Evolutionary conservation across 2,329 filamentous ascomycete species (phyloP).

Genomic region (Pseudogymnoascus sp.): DNA sequence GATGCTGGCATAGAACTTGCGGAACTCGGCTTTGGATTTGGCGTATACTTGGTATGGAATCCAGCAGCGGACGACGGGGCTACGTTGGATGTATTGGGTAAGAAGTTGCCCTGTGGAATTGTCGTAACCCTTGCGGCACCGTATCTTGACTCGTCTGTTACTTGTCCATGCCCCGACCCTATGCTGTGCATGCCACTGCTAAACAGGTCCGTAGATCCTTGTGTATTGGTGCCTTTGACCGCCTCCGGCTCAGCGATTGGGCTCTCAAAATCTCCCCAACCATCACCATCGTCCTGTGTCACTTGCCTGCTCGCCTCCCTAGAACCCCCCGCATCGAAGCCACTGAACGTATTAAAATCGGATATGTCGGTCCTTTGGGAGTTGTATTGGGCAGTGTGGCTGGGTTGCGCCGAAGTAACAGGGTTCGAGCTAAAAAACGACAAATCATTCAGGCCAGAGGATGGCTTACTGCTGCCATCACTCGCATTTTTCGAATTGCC

Average conservation of each 20-base stretch:
- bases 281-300: neutral
- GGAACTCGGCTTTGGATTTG: neutral
- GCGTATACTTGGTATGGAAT: neutral
- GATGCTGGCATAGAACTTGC: neutral
- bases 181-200: neutral
- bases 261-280: slow-evolving; percentile 13
- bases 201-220: neutral
- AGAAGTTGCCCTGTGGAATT: neutral
- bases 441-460: slow-evolving; percentile 5
- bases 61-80: neutral
- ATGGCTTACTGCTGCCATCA: slow-evolving; percentile 4
- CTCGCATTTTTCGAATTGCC: slow-evolving; percentile 13
- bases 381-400: neutral
- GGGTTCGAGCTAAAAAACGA: neutral
- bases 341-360: neutral
- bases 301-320: neutral
- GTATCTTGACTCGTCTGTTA: neutral
- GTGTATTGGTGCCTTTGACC: slow-evolving; percentile 1
- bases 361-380: neutral
- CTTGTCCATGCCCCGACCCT: neutral
- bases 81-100: neutral
- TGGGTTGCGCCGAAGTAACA: neutral
- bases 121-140: neutral
- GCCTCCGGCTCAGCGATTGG: neutral
- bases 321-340: neutral